Evolutionary conservation across 2,329 filamentous ascomycete species (phyloP), one percentile per base, ranked within the genome.

Genomic region (Pseudodiploospora longispora): DNA sequence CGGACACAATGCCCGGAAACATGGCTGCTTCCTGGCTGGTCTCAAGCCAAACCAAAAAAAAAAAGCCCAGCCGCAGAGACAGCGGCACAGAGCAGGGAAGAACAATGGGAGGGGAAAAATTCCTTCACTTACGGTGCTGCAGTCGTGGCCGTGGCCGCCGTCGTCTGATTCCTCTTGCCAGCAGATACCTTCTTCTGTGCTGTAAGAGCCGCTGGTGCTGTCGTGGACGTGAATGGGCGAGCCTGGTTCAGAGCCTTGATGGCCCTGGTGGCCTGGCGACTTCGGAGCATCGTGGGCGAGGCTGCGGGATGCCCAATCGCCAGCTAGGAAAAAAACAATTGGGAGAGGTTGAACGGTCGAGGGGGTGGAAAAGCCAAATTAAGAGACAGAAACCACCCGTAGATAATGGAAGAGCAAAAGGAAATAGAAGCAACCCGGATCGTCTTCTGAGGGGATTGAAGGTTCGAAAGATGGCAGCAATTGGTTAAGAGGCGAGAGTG

Each of bases 101-200:
- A 19, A 19, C 19, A 19, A 19, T 19, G 19, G 19, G 19, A 19
- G 19, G 19, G 19, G 19, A 3, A 19, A 19, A 19, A 19, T 19
- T 19, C 19, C 19, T 19, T 19, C 19, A 72, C 80, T 62, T 70
- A 83, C 78, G 72, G 61, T 49, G 72, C 68, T 46, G 72, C 59
- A 46, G 48, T 48, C 30, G 66, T 65, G 36, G 40, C 44, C 30
- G 44, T 34, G 38, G 71, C 66, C 35, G 69, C 66, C 31, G 74
- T 76, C 30, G 72, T 67, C 51, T 76, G 70, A 57, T 64, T 71
- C 59, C 74, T 71, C 44, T 64, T 59, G 36, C 62, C 64, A 27
- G 62, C 53, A 30, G 68, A 61, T 4, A 60, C 59, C 54, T 69
- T 74, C 53, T 65, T 69, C 40, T 57, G 55, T 9, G 62, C 50